Evolutionary conservation across 495 filamentous ascomycete species (phyloP).

Genomic region (Apodospora peruviana): DNA sequence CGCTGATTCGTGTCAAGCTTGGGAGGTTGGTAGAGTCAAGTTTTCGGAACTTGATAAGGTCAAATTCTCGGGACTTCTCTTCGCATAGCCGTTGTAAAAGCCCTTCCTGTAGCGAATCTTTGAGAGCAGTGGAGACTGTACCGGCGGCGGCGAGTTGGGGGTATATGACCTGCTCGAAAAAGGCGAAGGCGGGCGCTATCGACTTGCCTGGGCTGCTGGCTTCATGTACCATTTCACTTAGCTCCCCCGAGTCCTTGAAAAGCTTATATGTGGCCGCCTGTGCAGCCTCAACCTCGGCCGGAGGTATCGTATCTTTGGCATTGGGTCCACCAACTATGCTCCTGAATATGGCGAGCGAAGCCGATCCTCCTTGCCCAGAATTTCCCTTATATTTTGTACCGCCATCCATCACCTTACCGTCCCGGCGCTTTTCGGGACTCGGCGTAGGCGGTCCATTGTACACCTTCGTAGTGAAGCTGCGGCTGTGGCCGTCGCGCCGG

Average conservation of each 20-base stretch:
- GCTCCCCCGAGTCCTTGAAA: slow-evolving; percentile 23
- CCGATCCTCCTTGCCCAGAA: not conserved
- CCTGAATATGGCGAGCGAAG: slow-evolving; percentile 10
- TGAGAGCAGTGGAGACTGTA: slow-evolving; percentile 14
- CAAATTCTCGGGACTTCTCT: slow-evolving; percentile 29
- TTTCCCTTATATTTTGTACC: not conserved
- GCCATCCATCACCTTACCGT: too few species aligned
- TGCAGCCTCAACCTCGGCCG: not conserved
- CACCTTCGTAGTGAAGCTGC: slow-evolving; percentile 1
- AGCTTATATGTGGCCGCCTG: slow-evolving; percentile 12
- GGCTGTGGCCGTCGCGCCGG: not conserved
- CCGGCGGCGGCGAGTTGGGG: slow-evolving; percentile 19
- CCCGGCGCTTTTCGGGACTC: too few species aligned
- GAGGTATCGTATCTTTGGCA: not conserved
- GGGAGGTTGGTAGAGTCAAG: slow-evolving; percentile 31
- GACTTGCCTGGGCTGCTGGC: slow-evolving; percentile 15
- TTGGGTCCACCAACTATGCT: slow-evolving; percentile 16
- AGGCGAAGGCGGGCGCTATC: slow-evolving; percentile 27
- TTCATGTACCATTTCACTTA: slow-evolving; percentile 31
- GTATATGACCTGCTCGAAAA: slow-evolving; percentile 34
- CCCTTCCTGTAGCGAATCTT: slow-evolving; percentile 11
- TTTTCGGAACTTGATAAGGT: slow-evolving; percentile 25
- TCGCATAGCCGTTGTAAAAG: slow-evolving; percentile 22
- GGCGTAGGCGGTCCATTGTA: too few species aligned
- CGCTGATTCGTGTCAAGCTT: slow-evolving; percentile 33